A percentile compares a stretch with the other conserved stretches of the same genome.
phyloP scores from a whole-genome alignment of 208 protist genomes.

The Trypanosoma avium region DNA sequence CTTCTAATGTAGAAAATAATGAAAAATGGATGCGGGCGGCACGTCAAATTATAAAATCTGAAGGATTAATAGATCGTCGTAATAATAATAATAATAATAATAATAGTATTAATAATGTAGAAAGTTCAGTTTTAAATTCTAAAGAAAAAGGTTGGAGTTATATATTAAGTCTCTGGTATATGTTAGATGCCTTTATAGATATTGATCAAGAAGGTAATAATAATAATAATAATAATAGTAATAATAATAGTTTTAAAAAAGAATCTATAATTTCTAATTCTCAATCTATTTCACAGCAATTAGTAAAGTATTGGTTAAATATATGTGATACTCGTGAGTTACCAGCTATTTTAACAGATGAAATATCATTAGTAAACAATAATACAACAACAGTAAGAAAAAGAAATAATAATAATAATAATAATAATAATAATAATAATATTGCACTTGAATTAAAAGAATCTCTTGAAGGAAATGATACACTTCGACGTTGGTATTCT shows the following conservation, averaged over 20 bases:
- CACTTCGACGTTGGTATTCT: conserved; percentile 18
- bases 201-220: neutral
- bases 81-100: neutral
- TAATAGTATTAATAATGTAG: neutral
- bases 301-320: conserved; percentile 18
- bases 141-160: conserved; percentile 27
- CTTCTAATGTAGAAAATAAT: conserved; percentile 14
- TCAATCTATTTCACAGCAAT: conserved; percentile 2
- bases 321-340: conserved; percentile 10
- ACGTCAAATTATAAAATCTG: conserved; percentile 4
- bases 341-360: too few relatives aligned
- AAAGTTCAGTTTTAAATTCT: too few relatives aligned
- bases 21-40: conserved; percentile 7
- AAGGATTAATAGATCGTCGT: neutral
- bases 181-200: conserved; percentile 23
- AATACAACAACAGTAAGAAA: too few relatives aligned
- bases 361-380: too few relatives aligned
- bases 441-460: conserved; percentile 16
- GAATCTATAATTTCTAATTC: neutral
- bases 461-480: conserved; percentile 21
- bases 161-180: conserved; percentile 27
- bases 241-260: neutral
- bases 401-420: too few relatives aligned
- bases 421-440: neutral
- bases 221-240: neutral